Evolutionary conservation across 2,329 filamentous ascomycete genomes (phyloP).

Genomic region (Cytospora mali): DNA sequence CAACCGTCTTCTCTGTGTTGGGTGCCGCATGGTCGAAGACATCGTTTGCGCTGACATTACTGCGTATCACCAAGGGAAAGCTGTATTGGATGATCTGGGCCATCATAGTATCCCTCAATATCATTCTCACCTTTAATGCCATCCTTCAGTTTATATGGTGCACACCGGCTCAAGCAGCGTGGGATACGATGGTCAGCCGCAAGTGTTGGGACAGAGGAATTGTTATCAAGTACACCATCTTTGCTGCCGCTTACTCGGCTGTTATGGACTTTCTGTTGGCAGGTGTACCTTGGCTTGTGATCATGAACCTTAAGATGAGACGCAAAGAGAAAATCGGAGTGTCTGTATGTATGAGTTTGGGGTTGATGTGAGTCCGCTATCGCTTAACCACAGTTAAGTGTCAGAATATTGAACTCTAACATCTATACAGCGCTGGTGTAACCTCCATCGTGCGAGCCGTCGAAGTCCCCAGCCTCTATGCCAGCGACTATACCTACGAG

Average conservation of each 20-base stretch:
- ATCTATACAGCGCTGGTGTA: slow-evolving; percentile 35
- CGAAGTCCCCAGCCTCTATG: slow-evolving; percentile 10
- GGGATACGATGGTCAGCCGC: slow-evolving; percentile 33
- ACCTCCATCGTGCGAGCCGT: slow-evolving; percentile 35
- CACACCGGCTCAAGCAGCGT: slow-evolving; percentile 36
- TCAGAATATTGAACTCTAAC: slow-evolving; percentile 19
- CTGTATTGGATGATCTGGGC: slow-evolving; percentile 34
- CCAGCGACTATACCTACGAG: slow-evolving; percentile 24
- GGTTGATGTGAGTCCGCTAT: slow-evolving; percentile 40
- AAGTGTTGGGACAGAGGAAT: slow-evolving; percentile 37
- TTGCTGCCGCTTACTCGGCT: slow-evolving; percentile 40
- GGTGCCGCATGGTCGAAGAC: slow-evolving; percentile 40
- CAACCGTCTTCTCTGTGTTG: slow-evolving; percentile 34
- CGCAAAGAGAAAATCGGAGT: slow-evolving; percentile 45
- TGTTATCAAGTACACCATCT: slow-evolving; percentile 38
- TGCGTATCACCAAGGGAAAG: slow-evolving; percentile 36
- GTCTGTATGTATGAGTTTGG: slow-evolving; percentile 47
- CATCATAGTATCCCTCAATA: slow-evolving; percentile 37
- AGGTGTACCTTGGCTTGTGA: slow-evolving; percentile 44
- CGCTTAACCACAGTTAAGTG: slow-evolving; percentile 9
- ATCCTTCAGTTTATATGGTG: slow-evolving; percentile 38
- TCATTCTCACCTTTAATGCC: slow-evolving; percentile 33
- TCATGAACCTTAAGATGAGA: slow-evolving; percentile 44
- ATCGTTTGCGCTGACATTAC: slow-evolving; percentile 38
- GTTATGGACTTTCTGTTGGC: slow-evolving; percentile 45